Conservation (phyloP, 805 yeast species). For the Sporopachydermia quercuum region DNA sequence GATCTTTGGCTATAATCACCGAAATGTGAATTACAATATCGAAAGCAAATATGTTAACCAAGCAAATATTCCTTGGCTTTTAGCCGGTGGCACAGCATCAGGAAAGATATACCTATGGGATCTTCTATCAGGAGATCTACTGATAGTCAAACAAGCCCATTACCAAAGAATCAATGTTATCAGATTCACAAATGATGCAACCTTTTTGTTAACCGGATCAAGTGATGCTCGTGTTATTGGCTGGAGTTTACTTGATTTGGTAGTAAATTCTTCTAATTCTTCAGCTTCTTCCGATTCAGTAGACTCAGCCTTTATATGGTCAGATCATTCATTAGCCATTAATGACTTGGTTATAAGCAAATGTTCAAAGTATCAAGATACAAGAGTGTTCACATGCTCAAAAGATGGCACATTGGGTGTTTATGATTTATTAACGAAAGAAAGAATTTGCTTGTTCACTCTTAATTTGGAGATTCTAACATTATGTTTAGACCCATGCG, state of each 20-base stretch:
- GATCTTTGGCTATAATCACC: too few species aligned
- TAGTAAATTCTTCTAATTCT: constrained; percentile 22
- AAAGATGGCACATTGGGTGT: constrained; percentile 62
- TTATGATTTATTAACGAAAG: constrained; percentile 35
- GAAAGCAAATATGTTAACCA: constrained; percentile 12
- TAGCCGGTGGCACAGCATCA: constrained; percentile 59
- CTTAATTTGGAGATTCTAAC: constrained; percentile 40
- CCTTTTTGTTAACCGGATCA: constrained; percentile 61
- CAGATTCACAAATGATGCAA: constrained; percentile 45
- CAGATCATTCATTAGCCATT: constrained; percentile 30
- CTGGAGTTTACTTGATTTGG: constrained; percentile 57
- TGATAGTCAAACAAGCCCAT: constrained; percentile 67
- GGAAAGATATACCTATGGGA: constrained; percentile 86
- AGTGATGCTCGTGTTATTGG: constrained; percentile 64
- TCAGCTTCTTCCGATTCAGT: constrained; percentile 16
- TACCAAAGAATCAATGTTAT: constrained; percentile 60
- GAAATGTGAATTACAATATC: constrained; percentile 9
- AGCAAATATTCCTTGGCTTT: constrained; percentile 41
- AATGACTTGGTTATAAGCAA: constrained; percentile 29
- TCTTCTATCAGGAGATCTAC: constrained; percentile 54
- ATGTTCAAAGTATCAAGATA: constrained; percentile 37
- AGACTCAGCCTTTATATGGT: constrained; percentile 8
- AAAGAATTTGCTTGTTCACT: constrained; percentile 57
- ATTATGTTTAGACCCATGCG: constrained; percentile 63
- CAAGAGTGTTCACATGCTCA: constrained; percentile 54